These are phyloP conservation scores for Musa acuminata DNA, from an alignment of 176 grass and related monocot genomes.

Conservation along the genomic window DNA sequence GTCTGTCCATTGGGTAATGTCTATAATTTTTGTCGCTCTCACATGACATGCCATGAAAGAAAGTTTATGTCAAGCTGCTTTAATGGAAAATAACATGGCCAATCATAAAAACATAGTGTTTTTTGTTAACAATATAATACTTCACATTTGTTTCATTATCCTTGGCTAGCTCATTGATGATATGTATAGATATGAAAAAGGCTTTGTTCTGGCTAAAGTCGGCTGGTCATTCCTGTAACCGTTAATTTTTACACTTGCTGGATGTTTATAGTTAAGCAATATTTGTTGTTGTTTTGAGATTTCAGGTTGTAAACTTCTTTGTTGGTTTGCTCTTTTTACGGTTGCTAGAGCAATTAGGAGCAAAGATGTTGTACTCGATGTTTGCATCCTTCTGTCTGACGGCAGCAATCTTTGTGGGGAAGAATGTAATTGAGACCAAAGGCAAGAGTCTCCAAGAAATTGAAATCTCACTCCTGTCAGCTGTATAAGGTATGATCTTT, in stretches of 20 bases:
- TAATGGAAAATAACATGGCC: not conserved
- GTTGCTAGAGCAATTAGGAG: conserved; percentile 72
- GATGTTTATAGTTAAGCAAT: not conserved
- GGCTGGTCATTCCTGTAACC: too few species aligned
- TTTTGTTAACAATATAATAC: not conserved
- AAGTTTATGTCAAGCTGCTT: not conserved
- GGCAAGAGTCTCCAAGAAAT: conserved; percentile 97
- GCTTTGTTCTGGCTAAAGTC: too few species aligned
- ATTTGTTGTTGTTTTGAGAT: not conserved
- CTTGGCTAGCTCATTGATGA: too few species aligned
- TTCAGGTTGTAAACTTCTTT: conserved; percentile 82
- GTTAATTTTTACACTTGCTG: too few species aligned
- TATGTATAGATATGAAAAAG: too few species aligned
- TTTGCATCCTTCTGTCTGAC: conserved; percentile 79
- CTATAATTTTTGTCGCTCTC: conserved; percentile 4
- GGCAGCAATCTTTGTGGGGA: conserved; percentile 74
- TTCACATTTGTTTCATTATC: not conserved
- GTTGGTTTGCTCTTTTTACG: conserved; percentile 80
- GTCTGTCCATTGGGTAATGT: conserved; percentile 89
- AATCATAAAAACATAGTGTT: not conserved
- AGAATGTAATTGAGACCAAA: conserved; percentile 86
- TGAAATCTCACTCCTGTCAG: conserved; percentile 74
- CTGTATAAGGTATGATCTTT: conserved; percentile 34
- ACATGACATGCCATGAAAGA: not conserved
- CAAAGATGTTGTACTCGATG: conserved; percentile 71